These are phyloP conservation scores for Musa acuminata DNA, from an alignment of 176 grass and related monocot genomes.

Conservation along the genomic window DNA sequence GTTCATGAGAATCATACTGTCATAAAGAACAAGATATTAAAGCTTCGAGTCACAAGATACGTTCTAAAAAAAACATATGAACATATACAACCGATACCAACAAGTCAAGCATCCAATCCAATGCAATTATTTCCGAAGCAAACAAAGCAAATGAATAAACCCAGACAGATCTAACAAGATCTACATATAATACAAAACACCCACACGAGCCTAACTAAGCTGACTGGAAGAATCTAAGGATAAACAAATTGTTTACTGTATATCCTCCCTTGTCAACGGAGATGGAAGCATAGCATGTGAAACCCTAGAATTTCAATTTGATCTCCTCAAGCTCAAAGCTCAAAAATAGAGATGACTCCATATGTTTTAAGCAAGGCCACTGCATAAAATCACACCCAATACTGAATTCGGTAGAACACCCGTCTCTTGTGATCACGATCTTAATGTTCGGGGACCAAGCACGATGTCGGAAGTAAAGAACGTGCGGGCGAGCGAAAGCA, in stretches of 20 bases:
- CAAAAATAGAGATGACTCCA: not conserved
- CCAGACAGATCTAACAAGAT: too few species aligned
- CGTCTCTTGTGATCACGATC: not conserved
- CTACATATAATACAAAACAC: too few species aligned
- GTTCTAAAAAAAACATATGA: not conserved
- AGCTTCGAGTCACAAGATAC: not conserved
- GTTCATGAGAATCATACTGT: constrained; percentile 32
- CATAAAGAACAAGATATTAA: not conserved
- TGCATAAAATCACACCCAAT: not conserved
- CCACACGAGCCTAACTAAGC: too few species aligned
- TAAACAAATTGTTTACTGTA: too few species aligned
- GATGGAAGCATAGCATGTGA: not conserved
- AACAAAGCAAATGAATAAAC: too few species aligned
- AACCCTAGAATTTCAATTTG: not conserved
- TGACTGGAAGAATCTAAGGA: too few species aligned
- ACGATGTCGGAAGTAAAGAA: too few species aligned
- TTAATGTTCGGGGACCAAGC: not conserved
- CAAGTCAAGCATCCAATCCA: too few species aligned
- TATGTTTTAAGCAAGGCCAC: not conserved
- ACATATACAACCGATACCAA: not conserved
- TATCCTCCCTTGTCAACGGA: too few species aligned
- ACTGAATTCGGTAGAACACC: not conserved
- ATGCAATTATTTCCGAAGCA: too few species aligned
- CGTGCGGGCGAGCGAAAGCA: not conserved
- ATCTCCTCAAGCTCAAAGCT: not conserved